phyloP scores from a whole-genome alignment of 345 rosid species.

The Citrus unshiu region DNA sequence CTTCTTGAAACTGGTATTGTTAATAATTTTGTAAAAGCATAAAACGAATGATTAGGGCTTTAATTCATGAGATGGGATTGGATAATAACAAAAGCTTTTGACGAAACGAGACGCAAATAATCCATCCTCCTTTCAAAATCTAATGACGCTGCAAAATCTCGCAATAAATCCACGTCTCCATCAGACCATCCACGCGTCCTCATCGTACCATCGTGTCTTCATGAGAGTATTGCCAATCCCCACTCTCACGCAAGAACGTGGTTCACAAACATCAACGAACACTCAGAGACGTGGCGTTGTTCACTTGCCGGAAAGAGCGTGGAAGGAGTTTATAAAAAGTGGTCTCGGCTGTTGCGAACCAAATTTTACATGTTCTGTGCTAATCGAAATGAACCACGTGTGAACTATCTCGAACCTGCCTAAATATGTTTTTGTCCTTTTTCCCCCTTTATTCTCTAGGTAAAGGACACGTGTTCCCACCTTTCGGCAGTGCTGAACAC shows the following conservation, averaged over 20 bases:
- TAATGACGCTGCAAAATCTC: slow-evolving; percentile 1
- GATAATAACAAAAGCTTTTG: not conserved
- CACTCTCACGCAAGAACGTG: not conserved
- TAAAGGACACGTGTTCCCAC: slow-evolving; percentile 16
- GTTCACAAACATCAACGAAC: rapidly evolving
- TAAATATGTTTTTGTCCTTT: slow-evolving; percentile 3
- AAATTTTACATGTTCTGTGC: not conserved
- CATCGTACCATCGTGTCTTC: not conserved
- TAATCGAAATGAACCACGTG: slow-evolving; percentile 25
- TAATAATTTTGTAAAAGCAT: no score
- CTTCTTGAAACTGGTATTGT: no score
- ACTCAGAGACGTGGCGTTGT: no score
- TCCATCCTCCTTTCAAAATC: not conserved
- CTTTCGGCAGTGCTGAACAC: slow-evolving; percentile 31
- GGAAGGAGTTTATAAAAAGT: not conserved
- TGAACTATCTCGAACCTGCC: slow-evolving; percentile 29
- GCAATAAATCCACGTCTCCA: slow-evolving; percentile 1
- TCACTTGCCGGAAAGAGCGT: not conserved
- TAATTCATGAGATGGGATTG: not conserved
- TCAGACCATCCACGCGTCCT: slow-evolving; percentile 23
- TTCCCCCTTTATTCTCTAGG: not conserved
- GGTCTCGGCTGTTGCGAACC: not conserved
- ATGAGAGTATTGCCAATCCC: not conserved
- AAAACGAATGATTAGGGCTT: not conserved
- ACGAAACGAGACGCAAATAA: not conserved